Evolutionary conservation across 2,329 filamentous ascomycete genomes (phyloP).

Genomic region (Penicillium rolfsii): DNA sequence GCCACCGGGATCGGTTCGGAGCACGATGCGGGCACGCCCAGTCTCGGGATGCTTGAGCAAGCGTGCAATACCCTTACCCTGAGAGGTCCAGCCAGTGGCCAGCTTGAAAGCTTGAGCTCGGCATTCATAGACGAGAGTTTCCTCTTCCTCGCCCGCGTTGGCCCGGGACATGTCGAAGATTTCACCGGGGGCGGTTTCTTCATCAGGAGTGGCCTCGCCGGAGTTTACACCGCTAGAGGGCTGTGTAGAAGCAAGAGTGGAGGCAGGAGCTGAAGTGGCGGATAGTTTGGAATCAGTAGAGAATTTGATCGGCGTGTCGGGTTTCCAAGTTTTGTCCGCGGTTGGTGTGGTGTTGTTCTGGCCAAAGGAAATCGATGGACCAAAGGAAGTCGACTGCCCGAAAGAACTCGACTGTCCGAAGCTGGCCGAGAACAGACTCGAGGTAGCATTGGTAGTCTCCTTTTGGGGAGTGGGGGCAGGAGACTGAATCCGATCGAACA

Average conservation of each 20-base stretch:
- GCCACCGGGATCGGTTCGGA: conserved; percentile 76
- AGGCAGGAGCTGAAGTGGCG: conserved; percentile 25
- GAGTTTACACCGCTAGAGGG: conserved; percentile 49
- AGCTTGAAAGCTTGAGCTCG: conserved; percentile 71
- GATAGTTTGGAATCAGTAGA: conserved; percentile 34
- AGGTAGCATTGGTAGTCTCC: conserved; percentile 24
- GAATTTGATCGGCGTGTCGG: conserved; percentile 54
- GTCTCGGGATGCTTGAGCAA: conserved; percentile 74
- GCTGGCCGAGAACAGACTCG: conserved; percentile 26
- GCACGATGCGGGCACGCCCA: conserved; percentile 66
- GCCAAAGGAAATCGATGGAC: background rate
- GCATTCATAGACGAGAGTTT: conserved; percentile 70
- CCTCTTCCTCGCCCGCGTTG: conserved; percentile 71
- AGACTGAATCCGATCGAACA: conserved; percentile 42
- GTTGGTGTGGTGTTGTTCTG: conserved; percentile 7
- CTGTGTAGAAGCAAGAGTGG: conserved; percentile 28
- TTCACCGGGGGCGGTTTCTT: conserved; percentile 50
- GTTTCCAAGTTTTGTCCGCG: conserved; percentile 54
- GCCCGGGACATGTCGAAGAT: conserved; percentile 68
- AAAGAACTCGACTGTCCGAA: conserved; percentile 13
- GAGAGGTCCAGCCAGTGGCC: conserved; percentile 63
- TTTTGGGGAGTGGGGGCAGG: conserved; percentile 15
- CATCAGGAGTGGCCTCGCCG: conserved; percentile 47
- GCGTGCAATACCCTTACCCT: conserved; percentile 72
- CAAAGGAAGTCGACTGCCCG: conserved; percentile 9